Evolutionary conservation across 208 protist species (phyloP).

Genomic region (Leishmania turanica): DNA sequence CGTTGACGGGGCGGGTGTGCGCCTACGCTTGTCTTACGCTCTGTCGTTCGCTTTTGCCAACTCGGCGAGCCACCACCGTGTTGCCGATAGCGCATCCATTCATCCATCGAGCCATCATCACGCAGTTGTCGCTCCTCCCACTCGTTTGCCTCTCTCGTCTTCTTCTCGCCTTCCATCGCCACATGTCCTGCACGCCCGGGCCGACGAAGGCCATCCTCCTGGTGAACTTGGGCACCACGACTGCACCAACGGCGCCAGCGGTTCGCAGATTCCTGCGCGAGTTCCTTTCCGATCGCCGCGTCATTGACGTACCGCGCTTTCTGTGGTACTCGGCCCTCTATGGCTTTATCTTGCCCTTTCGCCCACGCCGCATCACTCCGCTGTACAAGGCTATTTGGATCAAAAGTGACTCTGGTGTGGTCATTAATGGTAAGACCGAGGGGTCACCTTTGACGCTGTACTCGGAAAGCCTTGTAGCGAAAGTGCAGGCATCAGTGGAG

Average conservation of each 20-base stretch:
- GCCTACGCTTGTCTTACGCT: too few relatives aligned
- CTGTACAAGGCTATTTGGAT: conserved; percentile 49
- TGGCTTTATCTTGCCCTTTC: conserved; percentile 53
- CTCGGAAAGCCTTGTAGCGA: conserved; percentile 10
- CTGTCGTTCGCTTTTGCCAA: background rate
- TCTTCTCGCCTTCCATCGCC: conserved; percentile 4
- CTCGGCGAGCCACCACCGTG: background rate
- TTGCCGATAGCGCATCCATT: background rate
- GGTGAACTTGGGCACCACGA: conserved; percentile 39
- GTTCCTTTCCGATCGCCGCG: conserved; percentile 46
- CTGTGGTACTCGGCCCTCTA: conserved; percentile 59
- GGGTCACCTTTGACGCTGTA: conserved; percentile 18
- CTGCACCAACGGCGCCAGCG: conserved; percentile 18
- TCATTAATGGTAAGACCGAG: conserved; percentile 20
- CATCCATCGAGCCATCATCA: background rate
- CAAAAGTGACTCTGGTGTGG: conserved; percentile 3
- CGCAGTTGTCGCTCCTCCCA: background rate
- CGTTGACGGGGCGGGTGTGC: background rate
- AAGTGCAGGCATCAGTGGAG: background rate
- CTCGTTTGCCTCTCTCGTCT: background rate
- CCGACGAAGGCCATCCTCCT: conserved; percentile 40
- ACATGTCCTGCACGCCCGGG: background rate
- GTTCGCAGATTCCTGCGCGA: conserved; percentile 33
- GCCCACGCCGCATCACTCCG: conserved; percentile 20
- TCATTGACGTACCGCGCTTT: conserved; percentile 42